phyloP scores from a whole-genome alignment of 2,329 filamentous ascomycete genomes.

The Ceratocystis huliohia region DNA sequence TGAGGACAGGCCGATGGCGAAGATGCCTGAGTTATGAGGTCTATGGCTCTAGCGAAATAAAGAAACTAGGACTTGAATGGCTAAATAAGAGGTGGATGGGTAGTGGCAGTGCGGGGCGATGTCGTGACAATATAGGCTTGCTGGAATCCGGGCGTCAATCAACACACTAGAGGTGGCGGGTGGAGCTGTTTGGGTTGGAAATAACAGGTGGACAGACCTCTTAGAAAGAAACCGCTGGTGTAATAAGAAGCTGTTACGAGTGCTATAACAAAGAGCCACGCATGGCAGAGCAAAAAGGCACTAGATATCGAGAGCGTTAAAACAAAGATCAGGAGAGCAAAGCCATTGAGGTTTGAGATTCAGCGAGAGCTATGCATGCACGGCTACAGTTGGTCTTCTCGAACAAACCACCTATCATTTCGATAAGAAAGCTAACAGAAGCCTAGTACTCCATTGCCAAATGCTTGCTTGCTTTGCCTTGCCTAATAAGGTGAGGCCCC shows the following conservation, averaged over 20 bases:
- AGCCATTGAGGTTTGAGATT: not conserved
- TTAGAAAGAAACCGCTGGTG: not conserved
- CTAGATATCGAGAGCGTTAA: not conserved
- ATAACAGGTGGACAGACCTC: slow-evolving; percentile 4
- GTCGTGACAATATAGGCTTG: not conserved
- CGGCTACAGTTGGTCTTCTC: not conserved
- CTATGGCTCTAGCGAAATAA: too few relatives aligned
- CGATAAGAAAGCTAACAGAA: slow-evolving; percentile 2
- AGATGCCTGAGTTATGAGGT: not conserved
- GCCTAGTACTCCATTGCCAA: not conserved
- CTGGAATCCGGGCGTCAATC: not conserved
- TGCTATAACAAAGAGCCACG: slow-evolving; percentile 12
- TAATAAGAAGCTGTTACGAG: not conserved
- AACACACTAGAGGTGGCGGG: not conserved
- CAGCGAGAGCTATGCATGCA: slow-evolving; percentile 6
- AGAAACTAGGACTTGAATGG: not conserved
- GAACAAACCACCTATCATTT: slow-evolving; percentile 19
- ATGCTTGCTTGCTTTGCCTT: not conserved
- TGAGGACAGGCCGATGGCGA: not conserved
- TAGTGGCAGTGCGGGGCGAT: slow-evolving; percentile 9
- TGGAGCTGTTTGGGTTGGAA: not conserved
- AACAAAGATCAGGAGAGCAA: not conserved
- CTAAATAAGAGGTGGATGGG: not conserved
- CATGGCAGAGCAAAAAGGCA: slow-evolving; percentile 1
- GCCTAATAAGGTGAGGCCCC: not conserved